phyloP scores from a whole-genome alignment of 2,329 filamentous ascomycete genomes.

The Xylaria sp. region DNA sequence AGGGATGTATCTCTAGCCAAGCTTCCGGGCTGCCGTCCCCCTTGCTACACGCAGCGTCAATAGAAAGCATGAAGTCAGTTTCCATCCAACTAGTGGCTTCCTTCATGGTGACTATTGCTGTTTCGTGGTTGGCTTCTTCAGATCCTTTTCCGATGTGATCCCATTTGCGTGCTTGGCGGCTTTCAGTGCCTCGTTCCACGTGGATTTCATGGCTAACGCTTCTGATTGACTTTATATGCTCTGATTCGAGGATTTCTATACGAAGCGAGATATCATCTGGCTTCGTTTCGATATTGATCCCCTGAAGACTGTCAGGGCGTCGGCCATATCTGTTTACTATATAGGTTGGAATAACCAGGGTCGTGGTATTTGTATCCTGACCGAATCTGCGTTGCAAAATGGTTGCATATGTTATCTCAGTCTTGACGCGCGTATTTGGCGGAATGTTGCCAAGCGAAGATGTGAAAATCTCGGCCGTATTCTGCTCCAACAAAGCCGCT shows the following conservation, averaged over 20 bases:
- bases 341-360: constrained; percentile 42
- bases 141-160: constrained; percentile 7
- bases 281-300: constrained; percentile 11
- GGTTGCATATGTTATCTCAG: constrained; percentile 42
- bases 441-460: constrained; percentile 45
- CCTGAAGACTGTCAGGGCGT: constrained; percentile 32
- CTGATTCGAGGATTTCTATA: constrained; percentile 31
- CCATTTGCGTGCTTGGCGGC: constrained; percentile 31
- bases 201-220: constrained; percentile 40
- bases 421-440: constrained; percentile 40
- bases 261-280: constrained; percentile 32
- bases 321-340: constrained; percentile 45
- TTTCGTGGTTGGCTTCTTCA: background rate
- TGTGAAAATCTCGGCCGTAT: constrained; percentile 45
- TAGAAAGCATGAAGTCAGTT: constrained; percentile 45
- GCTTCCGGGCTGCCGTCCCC: constrained; percentile 35
- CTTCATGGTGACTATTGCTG: constrained; percentile 28
- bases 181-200: constrained; percentile 29
- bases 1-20: constrained; percentile 44
- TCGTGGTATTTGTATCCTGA: constrained; percentile 36
- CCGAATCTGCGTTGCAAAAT: constrained; percentile 42
- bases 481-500: constrained; percentile 42
- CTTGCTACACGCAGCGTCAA: constrained; percentile 31
- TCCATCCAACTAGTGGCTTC: constrained; percentile 34
- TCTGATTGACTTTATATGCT: constrained; percentile 30